These are phyloP conservation scores for Acer yangbiense DNA, from an alignment of 345 rosid genomes.

Conservation along the genomic window DNA sequence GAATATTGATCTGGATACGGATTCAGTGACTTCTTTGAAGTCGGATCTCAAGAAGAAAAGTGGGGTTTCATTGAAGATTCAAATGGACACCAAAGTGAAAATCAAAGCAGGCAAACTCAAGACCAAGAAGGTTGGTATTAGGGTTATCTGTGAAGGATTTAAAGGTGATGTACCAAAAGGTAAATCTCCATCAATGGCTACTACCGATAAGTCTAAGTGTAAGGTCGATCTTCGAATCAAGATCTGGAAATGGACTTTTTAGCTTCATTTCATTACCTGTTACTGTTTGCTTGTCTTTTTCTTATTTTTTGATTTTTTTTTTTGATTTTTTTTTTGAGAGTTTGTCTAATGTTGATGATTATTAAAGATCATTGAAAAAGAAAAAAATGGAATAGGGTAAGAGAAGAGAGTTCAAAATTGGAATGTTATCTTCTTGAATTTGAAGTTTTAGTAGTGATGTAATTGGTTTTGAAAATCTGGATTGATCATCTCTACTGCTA, in stretches of 20 bases:
- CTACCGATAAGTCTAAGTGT: conserved; percentile 53
- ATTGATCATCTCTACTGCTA: neutral
- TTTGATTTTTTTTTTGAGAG: conserved; percentile 10
- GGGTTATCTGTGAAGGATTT: conserved; percentile 69
- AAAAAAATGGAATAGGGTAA: conserved; percentile 2
- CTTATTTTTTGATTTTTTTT: neutral
- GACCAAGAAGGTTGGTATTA: conserved; percentile 79
- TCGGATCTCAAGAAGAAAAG: conserved; percentile 69
- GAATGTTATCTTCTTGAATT: neutral
- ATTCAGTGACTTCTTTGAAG: conserved; percentile 53
- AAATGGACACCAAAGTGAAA: conserved; percentile 66
- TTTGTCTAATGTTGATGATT: conserved; percentile 29
- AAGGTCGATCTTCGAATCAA: conserved; percentile 82
- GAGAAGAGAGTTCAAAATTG: conserved; percentile 12
- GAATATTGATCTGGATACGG: conserved; percentile 64
- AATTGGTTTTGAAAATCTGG: conserved; percentile 15
- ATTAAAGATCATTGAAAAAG: conserved; percentile 13
- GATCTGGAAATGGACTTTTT: conserved; percentile 91
- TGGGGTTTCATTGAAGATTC: conserved; percentile 53
- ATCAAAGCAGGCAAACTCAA: conserved; percentile 56
- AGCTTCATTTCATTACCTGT: conserved; percentile 10
- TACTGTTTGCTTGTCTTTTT: neutral
- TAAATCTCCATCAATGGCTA: conserved; percentile 65
- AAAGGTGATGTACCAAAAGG: conserved; percentile 70
- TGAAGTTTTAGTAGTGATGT: neutral